Conservation (phyloP, 2,329 filamentous ascomycete species). For the Fusarium siculi region DNA sequence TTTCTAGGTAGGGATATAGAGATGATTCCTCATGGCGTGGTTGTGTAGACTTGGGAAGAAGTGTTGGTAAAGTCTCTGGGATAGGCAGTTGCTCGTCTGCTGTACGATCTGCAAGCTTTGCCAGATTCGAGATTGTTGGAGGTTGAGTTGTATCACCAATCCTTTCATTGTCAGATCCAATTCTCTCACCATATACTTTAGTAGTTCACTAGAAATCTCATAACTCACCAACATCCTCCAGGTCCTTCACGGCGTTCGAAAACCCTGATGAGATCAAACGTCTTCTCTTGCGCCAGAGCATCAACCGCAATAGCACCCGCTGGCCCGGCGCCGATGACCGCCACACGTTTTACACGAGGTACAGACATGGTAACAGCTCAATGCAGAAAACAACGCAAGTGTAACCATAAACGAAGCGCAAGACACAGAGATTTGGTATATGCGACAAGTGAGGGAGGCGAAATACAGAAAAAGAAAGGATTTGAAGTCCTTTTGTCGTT, state of each 20-base stretch:
- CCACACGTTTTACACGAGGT: constrained; percentile 54
- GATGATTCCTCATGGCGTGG: constrained; percentile 67
- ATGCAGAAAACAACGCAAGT: background rate
- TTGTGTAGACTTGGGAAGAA: constrained; percentile 53
- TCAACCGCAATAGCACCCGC: constrained; percentile 69
- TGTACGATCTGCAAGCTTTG: constrained; percentile 58
- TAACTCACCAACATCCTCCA: constrained; percentile 68
- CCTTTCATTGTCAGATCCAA: constrained; percentile 47
- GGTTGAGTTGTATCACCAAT: constrained; percentile 53
- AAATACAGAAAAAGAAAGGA: constrained; percentile 2
- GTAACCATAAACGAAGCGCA: background rate
- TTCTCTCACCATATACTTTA: background rate
- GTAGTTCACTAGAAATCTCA: fast-evolving
- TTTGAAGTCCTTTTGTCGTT: background rate
- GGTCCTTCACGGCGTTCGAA: constrained; percentile 70
- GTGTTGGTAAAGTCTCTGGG: constrained; percentile 59
- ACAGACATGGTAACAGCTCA: constrained; percentile 9
- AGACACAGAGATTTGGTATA: no score
- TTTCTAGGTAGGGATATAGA: constrained; percentile 72
- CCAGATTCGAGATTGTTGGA: constrained; percentile 56
- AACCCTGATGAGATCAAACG: constrained; percentile 68
- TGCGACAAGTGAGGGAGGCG: background rate
- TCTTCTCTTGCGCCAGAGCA: constrained; percentile 67
- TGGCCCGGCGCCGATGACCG: constrained; percentile 70
- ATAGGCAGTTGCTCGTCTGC: constrained; percentile 61